Base-by-base conservation (phyloP, 768 basidiomycete genomes). In the Boletus insuetus region DNA sequence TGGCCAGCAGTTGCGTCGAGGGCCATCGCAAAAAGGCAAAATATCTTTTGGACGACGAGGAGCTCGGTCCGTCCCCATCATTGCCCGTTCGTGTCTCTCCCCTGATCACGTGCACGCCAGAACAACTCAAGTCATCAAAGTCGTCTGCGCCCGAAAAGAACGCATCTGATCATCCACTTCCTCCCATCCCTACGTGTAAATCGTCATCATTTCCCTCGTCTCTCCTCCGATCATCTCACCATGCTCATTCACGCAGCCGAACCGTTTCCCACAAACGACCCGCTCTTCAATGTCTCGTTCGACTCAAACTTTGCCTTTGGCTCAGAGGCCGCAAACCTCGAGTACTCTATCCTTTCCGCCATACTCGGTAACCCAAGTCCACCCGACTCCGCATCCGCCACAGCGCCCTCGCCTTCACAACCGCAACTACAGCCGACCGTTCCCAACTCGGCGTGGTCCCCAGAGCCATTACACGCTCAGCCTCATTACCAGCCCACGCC, bases 11-110 rank as follows among this genome's bases (percentile, higher is more conserved):
- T 51, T 99, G 97, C 66, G 86, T 89, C 17, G 97, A 99, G 67
- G 97, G 97, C 2, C 89, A 90, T 59, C 84, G 97, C 64, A 99
- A 99, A 74, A 98, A 98, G 74, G 96, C 97, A 11, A 98, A 98
- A 67, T 99, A 98, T 72, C 82, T 99, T 16, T 77, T 96, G 53
- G 93, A 96, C 70, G 92, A 95, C 40, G 90, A 91, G 44, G 95
- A 98, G 69, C 85, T 95, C 53, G 89, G 94, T 91, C 68, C 54
- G 79, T 72, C 38, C 9, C 34, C 31, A 8, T 12, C 42, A 7
- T 3, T 24, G 32, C 46, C 46, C 29, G 38, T 64, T 32, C 59
- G 48, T 45, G 16, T 14, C 24, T 2, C 42, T 1, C 9, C 14
- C 20, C 53, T 61, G 61, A 69, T 69, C 65, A 67, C 69, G 67